Evolutionary conservation across 139 green algal species (phyloP).

Genomic region (Nannochloris sp.): DNA sequence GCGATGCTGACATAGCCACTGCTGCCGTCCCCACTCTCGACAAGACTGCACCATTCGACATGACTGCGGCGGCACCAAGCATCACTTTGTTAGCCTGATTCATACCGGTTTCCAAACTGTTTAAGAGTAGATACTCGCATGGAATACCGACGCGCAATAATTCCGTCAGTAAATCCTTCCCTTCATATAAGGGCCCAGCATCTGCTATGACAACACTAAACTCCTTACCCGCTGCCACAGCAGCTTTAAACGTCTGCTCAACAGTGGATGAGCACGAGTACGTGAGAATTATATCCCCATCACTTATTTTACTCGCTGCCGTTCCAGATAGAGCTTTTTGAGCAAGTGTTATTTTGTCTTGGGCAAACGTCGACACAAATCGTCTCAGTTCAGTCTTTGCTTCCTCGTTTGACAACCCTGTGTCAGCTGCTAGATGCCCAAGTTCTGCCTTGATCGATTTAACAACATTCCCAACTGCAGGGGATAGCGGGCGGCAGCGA

Average conservation of each 20-base stretch:
- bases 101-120: constrained; percentile 70
- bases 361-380: constrained; percentile 37
- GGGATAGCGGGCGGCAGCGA: constrained; percentile 69
- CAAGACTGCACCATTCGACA: constrained; percentile 88
- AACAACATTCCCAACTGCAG: constrained; percentile 89
- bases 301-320: constrained; percentile 63
- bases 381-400: constrained; percentile 45
- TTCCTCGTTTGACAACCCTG: constrained; percentile 21
- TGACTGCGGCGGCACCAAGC: constrained; percentile 78
- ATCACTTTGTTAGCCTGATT: constrained; percentile 75
- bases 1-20: constrained; percentile 72
- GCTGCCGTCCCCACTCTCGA: constrained; percentile 67
- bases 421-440: constrained; percentile 30
- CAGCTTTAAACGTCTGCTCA: constrained; percentile 40
- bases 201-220: constrained; percentile 84
- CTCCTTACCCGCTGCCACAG: constrained; percentile 35
- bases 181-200: constrained; percentile 71
- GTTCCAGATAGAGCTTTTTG: constrained; percentile 56
- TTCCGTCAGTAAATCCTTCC: constrained; percentile 48
- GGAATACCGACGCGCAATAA: constrained; percentile 57
- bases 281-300: constrained; percentile 88
- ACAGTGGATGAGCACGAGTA: constrained; percentile 69
- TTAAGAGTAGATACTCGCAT: constrained; percentile 69
- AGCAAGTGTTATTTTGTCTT: constrained; percentile 69
- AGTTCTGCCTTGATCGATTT: constrained; percentile 68